A percentile compares a stretch with the other conserved stretches of the same genome.
Evolutionary conservation across 495 filamentous ascomycete genomes (phyloP).

Genomic region (Acidiella bohemica): DNA sequence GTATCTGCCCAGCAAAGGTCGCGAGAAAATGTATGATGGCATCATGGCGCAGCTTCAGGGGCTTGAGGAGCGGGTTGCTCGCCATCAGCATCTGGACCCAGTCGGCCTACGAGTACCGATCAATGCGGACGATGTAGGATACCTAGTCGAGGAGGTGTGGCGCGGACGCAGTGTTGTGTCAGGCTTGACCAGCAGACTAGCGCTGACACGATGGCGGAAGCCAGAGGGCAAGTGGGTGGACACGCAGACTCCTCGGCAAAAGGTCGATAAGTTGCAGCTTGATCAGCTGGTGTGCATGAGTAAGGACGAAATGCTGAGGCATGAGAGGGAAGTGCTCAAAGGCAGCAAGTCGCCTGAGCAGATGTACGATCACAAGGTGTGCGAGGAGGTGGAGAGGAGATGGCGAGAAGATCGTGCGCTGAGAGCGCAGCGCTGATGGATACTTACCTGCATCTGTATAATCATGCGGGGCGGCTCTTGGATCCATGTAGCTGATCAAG

Average conservation of each 20-base stretch:
- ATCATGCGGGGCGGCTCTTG: no score
- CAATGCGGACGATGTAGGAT: slow-evolving; percentile 65
- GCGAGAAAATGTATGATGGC: slow-evolving; percentile 81
- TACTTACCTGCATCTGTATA: no score
- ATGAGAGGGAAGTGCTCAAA: slow-evolving; percentile 69
- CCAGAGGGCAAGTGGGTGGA: slow-evolving; percentile 32
- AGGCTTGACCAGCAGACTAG: slow-evolving; percentile 62
- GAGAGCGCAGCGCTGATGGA: slow-evolving; percentile 13
- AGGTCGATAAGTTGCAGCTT: slow-evolving; percentile 46
- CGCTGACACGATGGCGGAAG: slow-evolving; percentile 63
- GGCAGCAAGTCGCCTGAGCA: slow-evolving; percentile 54
- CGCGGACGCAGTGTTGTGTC: slow-evolving; percentile 71
- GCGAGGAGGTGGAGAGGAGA: slow-evolving; percentile 50
- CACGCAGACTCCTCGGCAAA: slow-evolving; percentile 43
- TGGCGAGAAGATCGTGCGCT: slow-evolving; percentile 44
- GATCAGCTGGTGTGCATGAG: slow-evolving; percentile 87
- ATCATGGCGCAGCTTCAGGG: slow-evolving; percentile 60
- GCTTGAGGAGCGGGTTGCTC: slow-evolving; percentile 56
- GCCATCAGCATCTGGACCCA: slow-evolving; percentile 43
- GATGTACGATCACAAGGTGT: slow-evolving; percentile 51
- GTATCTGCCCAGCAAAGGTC: slow-evolving; percentile 63
- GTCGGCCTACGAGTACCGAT: slow-evolving; percentile 65
- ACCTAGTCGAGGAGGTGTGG: slow-evolving; percentile 81
- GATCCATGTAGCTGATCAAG: no score
- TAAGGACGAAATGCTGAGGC: slow-evolving; percentile 74